Conservation (phyloP, 2,329 filamentous ascomycete genomes). For the Claviceps maximensis region DNA sequence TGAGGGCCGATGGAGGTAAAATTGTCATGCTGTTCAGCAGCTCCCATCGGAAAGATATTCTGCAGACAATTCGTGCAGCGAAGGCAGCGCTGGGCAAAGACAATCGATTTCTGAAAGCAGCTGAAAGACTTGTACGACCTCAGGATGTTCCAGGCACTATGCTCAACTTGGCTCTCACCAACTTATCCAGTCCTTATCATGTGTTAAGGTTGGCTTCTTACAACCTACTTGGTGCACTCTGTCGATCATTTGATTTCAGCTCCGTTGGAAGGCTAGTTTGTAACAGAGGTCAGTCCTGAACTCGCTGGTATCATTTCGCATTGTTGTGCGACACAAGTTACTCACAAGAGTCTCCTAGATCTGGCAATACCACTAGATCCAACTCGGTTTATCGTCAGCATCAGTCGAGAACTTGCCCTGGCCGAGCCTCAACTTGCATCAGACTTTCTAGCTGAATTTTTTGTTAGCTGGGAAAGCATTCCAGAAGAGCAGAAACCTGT, state of each 20-base stretch:
- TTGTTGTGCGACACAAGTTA: neutral
- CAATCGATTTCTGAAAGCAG: slow-evolving; percentile 43
- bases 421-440: slow-evolving; percentile 54
- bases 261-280: slow-evolving; percentile 48
- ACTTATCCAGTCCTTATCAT: slow-evolving; percentile 49
- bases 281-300: slow-evolving; percentile 36
- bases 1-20: slow-evolving; percentile 55
- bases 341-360: slow-evolving; percentile 25
- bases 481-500: slow-evolving; percentile 53
- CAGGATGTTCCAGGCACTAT: slow-evolving; percentile 60
- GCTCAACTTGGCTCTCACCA: slow-evolving; percentile 53
- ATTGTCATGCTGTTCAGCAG: slow-evolving; percentile 62
- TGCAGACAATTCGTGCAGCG: slow-evolving; percentile 48
- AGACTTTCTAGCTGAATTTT: slow-evolving; percentile 61
- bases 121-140: slow-evolving; percentile 52
- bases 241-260: slow-evolving; percentile 54
- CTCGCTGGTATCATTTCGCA: no score
- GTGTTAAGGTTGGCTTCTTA: slow-evolving; percentile 50
- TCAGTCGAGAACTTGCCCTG: slow-evolving; percentile 49
- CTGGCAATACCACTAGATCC: slow-evolving; percentile 50
- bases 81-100: slow-evolving; percentile 55
- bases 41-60: slow-evolving; percentile 47
- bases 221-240: slow-evolving; percentile 53
- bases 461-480: slow-evolving; percentile 59
- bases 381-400: slow-evolving; percentile 49